Conservation (phyloP, 345 rosid species). For the Salix viminalis region DNA sequence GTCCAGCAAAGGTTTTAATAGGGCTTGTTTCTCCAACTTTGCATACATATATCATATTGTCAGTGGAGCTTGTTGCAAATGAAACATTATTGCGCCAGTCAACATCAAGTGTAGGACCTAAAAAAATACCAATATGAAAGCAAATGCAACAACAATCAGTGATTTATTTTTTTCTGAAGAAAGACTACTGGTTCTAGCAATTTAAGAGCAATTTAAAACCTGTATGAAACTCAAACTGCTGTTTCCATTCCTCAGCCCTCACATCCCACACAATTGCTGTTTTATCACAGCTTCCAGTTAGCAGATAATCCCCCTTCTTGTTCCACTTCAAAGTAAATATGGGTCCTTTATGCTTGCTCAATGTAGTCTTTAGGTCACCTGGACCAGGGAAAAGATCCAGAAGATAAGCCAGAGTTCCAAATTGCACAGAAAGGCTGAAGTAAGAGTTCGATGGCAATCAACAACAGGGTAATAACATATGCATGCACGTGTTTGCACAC, state of each 20-base stretch:
- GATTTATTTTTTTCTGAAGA: slow-evolving; percentile 17
- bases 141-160: neutral
- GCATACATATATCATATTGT: slow-evolving; percentile 86
- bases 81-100: slow-evolving; percentile 98
- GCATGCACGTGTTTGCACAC: neutral
- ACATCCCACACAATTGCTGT: slow-evolving; percentile 99
- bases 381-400: slow-evolving; percentile 10
- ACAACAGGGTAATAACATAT: neutral
- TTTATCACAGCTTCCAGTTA: slow-evolving; percentile 94
- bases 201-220: slow-evolving; percentile 30
- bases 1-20: slow-evolving; percentile 77
- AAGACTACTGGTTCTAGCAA: neutral
- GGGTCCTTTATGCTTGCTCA: slow-evolving; percentile 94
- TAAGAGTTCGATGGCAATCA: neutral
- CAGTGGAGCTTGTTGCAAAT: slow-evolving; percentile 96
- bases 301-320: slow-evolving; percentile 97
- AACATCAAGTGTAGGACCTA: slow-evolving; percentile 98
- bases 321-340: slow-evolving; percentile 99
- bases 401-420: neutral
- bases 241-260: slow-evolving; percentile 87
- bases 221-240: slow-evolving; percentile 89
- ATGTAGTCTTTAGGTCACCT: slow-evolving; percentile 82
- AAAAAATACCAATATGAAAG: slow-evolving; percentile 9
- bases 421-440: neutral
- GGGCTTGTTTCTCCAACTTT: slow-evolving; percentile 85